Conservation (phyloP, 176 grass and related monocot genomes). For the Carex parvula region DNA sequence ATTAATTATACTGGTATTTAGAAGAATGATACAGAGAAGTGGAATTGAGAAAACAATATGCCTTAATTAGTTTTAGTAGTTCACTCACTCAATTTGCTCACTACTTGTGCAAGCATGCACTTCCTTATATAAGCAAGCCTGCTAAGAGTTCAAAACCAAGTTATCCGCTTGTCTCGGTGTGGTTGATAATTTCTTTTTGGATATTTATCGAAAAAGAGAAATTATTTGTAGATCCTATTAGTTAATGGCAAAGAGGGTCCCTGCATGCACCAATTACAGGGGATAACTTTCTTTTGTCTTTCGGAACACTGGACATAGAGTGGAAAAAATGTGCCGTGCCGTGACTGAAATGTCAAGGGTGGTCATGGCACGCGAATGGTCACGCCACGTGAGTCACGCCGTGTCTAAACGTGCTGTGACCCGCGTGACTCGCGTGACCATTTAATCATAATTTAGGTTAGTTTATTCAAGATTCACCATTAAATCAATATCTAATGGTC, state of each 20-base stretch:
- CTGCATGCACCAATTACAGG: not conserved
- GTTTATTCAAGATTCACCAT: too few relatives aligned
- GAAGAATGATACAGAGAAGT: too few relatives aligned
- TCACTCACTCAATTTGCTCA: slow-evolving; percentile 5
- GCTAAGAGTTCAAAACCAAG: slow-evolving; percentile 2
- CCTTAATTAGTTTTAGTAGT: not conserved
- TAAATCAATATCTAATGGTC: too few relatives aligned
- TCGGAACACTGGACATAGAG: not conserved
- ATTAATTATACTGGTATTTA: too few relatives aligned
- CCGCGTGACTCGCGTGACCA: too few relatives aligned
- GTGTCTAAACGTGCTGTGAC: too few relatives aligned
- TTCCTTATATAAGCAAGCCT: not conserved
- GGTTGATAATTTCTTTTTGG: not conserved
- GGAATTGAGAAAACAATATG: too few relatives aligned
- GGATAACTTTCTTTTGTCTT: not conserved
- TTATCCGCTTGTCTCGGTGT: not conserved
- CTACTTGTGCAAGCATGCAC: not conserved
- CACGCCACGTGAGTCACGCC: too few relatives aligned
- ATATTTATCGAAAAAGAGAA: not conserved
- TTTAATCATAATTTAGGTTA: too few relatives aligned
- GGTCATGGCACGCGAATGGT: too few relatives aligned
- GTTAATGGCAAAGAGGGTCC: not conserved
- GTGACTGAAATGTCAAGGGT: too few relatives aligned
- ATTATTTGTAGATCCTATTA: not conserved
- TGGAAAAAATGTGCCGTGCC: too few relatives aligned